These are phyloP conservation scores for Gentiana macrophylla DNA, from an alignment of 257 asterid genomes.

Conservation along the genomic window DNA sequence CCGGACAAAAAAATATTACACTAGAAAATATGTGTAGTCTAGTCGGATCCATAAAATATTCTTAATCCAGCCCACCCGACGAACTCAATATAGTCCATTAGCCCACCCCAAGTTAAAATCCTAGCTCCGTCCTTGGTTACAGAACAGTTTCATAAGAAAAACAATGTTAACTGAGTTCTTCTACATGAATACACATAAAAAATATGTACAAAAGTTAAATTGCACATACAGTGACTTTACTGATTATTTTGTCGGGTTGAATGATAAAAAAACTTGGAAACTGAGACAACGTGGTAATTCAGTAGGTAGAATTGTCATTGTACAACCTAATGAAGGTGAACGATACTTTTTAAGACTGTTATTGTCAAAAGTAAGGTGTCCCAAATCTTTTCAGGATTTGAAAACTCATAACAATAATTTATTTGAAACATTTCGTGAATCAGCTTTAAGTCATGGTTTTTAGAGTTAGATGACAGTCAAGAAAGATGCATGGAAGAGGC, in stretches of 20 bases:
- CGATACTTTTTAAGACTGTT: neutral
- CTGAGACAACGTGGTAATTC: too few relatives aligned
- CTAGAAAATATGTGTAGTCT: too few relatives aligned
- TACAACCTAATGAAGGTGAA: neutral
- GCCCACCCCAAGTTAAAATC: too few relatives aligned
- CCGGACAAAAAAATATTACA: too few relatives aligned
- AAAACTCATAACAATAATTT: neutral
- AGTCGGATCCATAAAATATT: too few relatives aligned
- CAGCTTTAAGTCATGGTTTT: neutral
- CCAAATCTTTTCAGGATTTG: neutral
- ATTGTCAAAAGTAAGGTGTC: neutral
- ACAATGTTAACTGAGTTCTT: conserved; percentile 2
- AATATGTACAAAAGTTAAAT: neutral
- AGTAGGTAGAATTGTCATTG: too few relatives aligned
- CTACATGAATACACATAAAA: neutral
- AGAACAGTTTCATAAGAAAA: neutral
- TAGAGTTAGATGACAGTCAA: neutral
- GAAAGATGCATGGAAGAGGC: neutral
- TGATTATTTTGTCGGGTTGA: neutral
- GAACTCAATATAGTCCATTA: too few relatives aligned
- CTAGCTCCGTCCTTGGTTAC: too few relatives aligned
- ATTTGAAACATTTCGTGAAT: neutral
- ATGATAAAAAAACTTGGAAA: too few relatives aligned
- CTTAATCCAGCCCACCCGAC: too few relatives aligned
- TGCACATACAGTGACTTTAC: neutral